Evolutionary conservation across 768 basidiomycete genomes (phyloP).

Genomic region (Suillus spraguei): DNA sequence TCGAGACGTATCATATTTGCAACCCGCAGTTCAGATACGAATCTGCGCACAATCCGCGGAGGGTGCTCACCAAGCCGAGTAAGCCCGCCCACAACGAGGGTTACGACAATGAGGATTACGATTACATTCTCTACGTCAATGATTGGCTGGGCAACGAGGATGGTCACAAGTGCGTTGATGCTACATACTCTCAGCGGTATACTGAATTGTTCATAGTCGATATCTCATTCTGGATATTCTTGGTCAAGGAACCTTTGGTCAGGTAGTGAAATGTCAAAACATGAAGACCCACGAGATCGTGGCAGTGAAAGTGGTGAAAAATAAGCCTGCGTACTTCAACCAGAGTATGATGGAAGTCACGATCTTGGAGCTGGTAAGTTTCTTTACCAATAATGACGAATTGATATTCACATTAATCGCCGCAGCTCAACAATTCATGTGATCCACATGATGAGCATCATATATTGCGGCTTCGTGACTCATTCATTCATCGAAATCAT

Average conservation of each 20-base stretch:
- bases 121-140: slow-evolving; percentile 99
- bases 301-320: slow-evolving; percentile 99
- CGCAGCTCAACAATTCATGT: slow-evolving; percentile 90
- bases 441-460: slow-evolving; percentile 97
- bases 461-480: slow-evolving; percentile 91
- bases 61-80: slow-evolving; percentile 97
- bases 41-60: slow-evolving; percentile 89
- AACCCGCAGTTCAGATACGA: slow-evolving; percentile 96
- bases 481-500: slow-evolving; percentile 95
- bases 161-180: slow-evolving; percentile 80
- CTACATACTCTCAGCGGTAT: slow-evolving; percentile 2
- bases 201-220: slow-evolving; percentile 44
- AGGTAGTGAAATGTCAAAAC: slow-evolving; percentile 99
- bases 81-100: slow-evolving; percentile 96
- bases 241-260: slow-evolving; percentile 98
- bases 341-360: slow-evolving; percentile 99
- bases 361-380: slow-evolving; percentile 88
- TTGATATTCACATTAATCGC: slow-evolving; percentile 10
- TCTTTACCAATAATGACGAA: not conserved
- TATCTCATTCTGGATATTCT: slow-evolving; percentile 98
- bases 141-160: slow-evolving; percentile 95
- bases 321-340: slow-evolving; percentile 99
- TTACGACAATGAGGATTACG: slow-evolving; percentile 98
- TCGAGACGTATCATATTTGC: slow-evolving; percentile 92
- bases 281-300: slow-evolving; percentile 99